These are phyloP conservation scores for Aquilaria sinensis DNA, from an alignment of 345 rosid species.

Conservation along the genomic window DNA sequence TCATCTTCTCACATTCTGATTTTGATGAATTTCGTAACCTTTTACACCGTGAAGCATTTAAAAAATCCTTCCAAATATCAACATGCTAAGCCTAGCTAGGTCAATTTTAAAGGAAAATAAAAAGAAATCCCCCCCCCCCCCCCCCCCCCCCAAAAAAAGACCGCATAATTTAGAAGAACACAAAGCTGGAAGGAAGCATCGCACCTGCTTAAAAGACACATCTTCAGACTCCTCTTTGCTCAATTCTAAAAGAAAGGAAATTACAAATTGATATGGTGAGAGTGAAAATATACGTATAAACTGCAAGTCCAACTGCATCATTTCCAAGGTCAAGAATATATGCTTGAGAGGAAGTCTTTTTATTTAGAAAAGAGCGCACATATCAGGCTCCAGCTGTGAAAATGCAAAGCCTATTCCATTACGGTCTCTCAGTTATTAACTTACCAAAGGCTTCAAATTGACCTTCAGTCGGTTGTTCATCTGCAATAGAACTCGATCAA, in stretches of 20 bases:
- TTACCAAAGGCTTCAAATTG: constrained; percentile 71
- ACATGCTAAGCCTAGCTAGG: too few relatives aligned
- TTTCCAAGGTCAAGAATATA: background rate
- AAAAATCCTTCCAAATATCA: too few relatives aligned
- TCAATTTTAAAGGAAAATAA: too few relatives aligned
- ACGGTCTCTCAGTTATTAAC: constrained; percentile 8
- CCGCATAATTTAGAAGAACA: background rate
- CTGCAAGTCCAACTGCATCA: too few relatives aligned
- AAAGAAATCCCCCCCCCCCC: too few relatives aligned
- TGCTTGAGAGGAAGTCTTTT: background rate
- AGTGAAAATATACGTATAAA: too few relatives aligned
- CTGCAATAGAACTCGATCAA: constrained; percentile 18
- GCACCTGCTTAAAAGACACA: constrained; percentile 81
- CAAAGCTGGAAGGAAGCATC: background rate
- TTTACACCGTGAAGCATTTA: too few relatives aligned
- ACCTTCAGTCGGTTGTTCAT: constrained; percentile 51
- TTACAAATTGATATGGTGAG: too few relatives aligned
- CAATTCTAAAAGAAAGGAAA: constrained; percentile 41
- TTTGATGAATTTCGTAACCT: background rate
- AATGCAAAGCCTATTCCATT: too few relatives aligned
- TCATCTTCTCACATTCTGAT: background rate
- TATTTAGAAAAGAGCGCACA: too few relatives aligned
- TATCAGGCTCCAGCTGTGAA: too few relatives aligned
- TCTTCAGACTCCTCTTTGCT: constrained; percentile 80
- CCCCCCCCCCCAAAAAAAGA: too few relatives aligned